These are phyloP conservation scores for Tricholoma sp. DNA, from an alignment of 768 basidiomycete species.

Conservation along the genomic window DNA sequence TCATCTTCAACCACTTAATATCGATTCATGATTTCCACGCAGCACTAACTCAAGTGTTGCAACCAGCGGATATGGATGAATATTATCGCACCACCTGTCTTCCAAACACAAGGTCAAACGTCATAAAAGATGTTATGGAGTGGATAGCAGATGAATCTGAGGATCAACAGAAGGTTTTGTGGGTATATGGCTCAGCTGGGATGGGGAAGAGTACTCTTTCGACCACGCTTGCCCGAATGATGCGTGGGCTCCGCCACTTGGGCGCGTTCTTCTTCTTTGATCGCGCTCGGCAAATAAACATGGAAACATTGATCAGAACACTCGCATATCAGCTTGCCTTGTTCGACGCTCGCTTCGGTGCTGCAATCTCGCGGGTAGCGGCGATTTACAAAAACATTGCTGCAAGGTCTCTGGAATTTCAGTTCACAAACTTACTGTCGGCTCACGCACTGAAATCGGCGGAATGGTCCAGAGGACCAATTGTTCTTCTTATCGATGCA, in stretches of 20 bases:
- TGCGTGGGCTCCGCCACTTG: background rate
- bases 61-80: background rate
- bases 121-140: no score
- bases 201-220: no score
- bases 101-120: background rate
- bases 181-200: background rate
- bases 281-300: background rate
- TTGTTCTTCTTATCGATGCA: background rate
- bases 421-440: background rate
- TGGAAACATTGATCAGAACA: background rate
- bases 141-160: background rate
- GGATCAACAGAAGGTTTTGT: background rate
- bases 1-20: background rate
- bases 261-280: background rate
- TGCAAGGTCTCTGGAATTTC: background rate
- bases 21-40: background rate
- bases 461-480: background rate
- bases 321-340: background rate
- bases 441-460: background rate
- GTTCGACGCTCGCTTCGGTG: background rate
- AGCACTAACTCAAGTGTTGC: background rate
- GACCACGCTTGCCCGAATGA: no score
- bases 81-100: background rate
- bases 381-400: background rate
- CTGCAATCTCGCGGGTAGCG: background rate